Evolutionary conservation across 2,329 filamentous ascomycete species (phyloP).

Genomic region (Biscogniauxia sp.): DNA sequence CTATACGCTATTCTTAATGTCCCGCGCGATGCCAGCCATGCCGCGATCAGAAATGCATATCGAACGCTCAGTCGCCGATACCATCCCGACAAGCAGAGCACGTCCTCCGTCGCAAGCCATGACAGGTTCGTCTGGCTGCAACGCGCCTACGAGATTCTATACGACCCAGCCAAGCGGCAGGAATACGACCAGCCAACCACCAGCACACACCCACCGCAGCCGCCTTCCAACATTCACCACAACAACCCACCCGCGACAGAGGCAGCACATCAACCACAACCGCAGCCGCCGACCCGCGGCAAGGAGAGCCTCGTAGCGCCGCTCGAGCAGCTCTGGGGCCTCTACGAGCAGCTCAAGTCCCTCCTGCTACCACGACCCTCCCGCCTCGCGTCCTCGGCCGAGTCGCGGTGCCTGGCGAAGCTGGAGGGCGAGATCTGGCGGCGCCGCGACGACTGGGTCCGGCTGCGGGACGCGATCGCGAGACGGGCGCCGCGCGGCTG

Average conservation of each 20-base stretch:
- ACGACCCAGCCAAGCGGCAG: too few relatives aligned
- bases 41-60: conserved; percentile 6
- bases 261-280: too few relatives aligned
- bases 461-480: too few relatives aligned
- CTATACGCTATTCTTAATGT: too few relatives aligned
- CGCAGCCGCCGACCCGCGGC: conserved; percentile 2
- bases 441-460: too few relatives aligned
- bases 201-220: too few relatives aligned
- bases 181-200: too few relatives aligned
- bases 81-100: conserved; percentile 4
- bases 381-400: not conserved
- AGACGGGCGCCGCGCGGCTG: too few relatives aligned
- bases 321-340: not conserved
- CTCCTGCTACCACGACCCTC: not conserved
- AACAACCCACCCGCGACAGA: too few relatives aligned
- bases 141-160: too few relatives aligned
- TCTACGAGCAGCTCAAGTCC: not conserved
- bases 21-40: not conserved
- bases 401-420: not conserved
- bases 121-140: not conserved
- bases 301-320: conserved; percentile 5
- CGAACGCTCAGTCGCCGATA: conserved; percentile 1
- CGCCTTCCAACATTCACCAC: too few relatives aligned
- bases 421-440: too few relatives aligned
- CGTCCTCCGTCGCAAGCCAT: not conserved